These are phyloP conservation scores for Termitomyces bulborhizus DNA, from an alignment of 768 basidiomycete genomes.

Conservation along the genomic window DNA sequence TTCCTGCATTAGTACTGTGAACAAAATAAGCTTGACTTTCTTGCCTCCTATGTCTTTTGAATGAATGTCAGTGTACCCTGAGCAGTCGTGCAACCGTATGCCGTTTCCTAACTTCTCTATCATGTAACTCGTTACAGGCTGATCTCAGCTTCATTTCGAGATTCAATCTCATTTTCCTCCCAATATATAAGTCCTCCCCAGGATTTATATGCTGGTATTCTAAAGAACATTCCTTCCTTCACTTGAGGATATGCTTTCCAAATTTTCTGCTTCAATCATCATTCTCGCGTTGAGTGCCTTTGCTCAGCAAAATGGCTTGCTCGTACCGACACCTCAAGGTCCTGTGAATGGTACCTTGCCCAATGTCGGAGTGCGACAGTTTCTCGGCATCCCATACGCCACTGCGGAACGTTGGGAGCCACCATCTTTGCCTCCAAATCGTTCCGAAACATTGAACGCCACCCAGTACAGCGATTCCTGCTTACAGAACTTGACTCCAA, in stretches of 20 bases:
- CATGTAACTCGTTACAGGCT: background rate
- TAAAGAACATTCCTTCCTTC: background rate
- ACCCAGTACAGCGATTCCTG: slow-evolving; percentile 25
- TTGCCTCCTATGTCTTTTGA: too few relatives aligned
- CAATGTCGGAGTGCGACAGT: slow-evolving; percentile 23
- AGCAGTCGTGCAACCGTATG: too few relatives aligned
- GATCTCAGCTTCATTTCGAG: background rate
- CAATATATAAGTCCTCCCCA: background rate
- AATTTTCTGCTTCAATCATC: background rate
- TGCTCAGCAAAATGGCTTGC: slow-evolving; percentile 14
- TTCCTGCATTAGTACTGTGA: too few relatives aligned
- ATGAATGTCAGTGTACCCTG: too few relatives aligned
- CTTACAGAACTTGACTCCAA: slow-evolving; percentile 18
- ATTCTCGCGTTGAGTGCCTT: background rate
- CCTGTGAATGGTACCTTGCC: slow-evolving; percentile 21
- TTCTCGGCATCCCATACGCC: slow-evolving; percentile 31
- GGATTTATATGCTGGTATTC: background rate
- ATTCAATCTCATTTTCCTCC: background rate
- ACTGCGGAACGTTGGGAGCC: slow-evolving; percentile 26
- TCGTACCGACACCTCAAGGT: slow-evolving; percentile 25
- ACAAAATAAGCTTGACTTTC: too few relatives aligned
- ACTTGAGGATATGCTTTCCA: background rate
- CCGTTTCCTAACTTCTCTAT: too few relatives aligned
- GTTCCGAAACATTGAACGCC: slow-evolving; percentile 17
- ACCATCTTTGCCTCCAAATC: slow-evolving; percentile 18